phyloP scores from a whole-genome alignment of 495 filamentous ascomycete species.

The Xylaria curta region DNA sequence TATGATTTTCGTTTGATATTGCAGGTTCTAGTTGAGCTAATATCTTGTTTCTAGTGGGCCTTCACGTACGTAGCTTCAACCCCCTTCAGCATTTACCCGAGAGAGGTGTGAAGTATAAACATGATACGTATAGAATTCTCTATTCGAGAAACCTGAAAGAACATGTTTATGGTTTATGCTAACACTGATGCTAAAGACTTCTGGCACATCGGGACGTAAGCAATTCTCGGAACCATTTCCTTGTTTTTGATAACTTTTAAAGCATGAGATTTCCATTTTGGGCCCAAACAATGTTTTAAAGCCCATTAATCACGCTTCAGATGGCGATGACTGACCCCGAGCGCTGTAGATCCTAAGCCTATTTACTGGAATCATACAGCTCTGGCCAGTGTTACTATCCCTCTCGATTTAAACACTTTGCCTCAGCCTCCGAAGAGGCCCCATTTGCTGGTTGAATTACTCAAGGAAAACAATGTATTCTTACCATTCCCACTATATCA shows the following conservation, averaged over 20 bases:
- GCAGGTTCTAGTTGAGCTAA: background rate
- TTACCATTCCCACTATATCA: slow-evolving; percentile 17
- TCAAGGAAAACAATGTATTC: slow-evolving; percentile 22
- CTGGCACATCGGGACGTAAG: slow-evolving; percentile 34
- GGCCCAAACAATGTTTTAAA: too few relatives aligned
- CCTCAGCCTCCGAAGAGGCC: slow-evolving; percentile 30
- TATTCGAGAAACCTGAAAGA: background rate
- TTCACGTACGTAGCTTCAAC: slow-evolving; percentile 10
- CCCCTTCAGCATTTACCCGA: background rate
- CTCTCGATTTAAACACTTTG: slow-evolving; percentile 28
- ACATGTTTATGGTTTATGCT: background rate
- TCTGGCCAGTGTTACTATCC: slow-evolving; percentile 32
- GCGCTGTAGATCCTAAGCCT: slow-evolving; percentile 39
- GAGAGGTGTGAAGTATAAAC: background rate
- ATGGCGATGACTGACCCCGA: too few relatives aligned
- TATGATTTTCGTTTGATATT: background rate
- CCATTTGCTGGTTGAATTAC: slow-evolving; percentile 24
- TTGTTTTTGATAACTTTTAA: too few relatives aligned
- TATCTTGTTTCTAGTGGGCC: too few relatives aligned
- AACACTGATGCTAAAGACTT: background rate
- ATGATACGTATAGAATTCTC: background rate
- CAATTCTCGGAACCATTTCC: too few relatives aligned
- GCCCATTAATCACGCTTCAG: too few relatives aligned
- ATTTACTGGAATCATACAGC: slow-evolving; percentile 40
- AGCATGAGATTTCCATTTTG: too few relatives aligned